Conservation (phyloP, 2,329 filamentous ascomycete genomes). For the Colletotrichum karsti region DNA sequence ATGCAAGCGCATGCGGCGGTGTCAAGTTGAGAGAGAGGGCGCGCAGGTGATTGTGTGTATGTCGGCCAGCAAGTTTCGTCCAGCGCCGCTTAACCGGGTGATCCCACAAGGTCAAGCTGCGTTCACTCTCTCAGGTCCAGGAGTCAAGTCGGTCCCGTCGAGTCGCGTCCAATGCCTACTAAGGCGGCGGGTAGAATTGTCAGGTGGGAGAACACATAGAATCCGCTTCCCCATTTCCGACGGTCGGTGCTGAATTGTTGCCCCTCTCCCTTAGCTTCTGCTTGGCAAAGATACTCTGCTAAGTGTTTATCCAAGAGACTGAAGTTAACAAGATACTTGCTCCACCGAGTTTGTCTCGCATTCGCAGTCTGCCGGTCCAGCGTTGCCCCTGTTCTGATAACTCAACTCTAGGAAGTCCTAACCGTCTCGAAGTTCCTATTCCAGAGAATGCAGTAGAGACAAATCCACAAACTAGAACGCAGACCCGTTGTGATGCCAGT, state of each 20-base stretch:
- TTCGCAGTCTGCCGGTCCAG: neutral
- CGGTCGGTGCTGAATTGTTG: neutral
- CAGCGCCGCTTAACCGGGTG: neutral
- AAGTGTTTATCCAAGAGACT: constrained; percentile 2
- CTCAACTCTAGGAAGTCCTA: neutral
- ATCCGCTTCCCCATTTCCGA: constrained; percentile 7
- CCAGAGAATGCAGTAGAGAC: neutral
- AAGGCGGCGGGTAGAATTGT: neutral
- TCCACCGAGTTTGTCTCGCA: neutral
- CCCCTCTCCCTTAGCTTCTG: constrained; percentile 15
- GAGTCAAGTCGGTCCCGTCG: neutral
- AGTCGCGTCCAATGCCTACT: neutral
- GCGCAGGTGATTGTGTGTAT: neutral
- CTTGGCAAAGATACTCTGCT: constrained; percentile 7
- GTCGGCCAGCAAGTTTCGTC: neutral
- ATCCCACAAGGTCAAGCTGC: constrained; percentile 1
- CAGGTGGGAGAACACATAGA: neutral
- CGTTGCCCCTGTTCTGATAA: neutral
- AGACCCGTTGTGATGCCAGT: neutral
- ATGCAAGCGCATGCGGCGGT: constrained; percentile 3
- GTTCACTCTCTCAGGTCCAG: neutral
- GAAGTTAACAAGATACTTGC: constrained; percentile 7
- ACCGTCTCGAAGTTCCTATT: neutral
- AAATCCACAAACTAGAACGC: too few relatives aligned
- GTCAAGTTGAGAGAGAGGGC: neutral